Percentiles rank a stretch among this genome's conserved stretches.
Evolutionary conservation across 108 stramenopile species (phyloP).

Genomic region (Licmophora abbreviata): DNA sequence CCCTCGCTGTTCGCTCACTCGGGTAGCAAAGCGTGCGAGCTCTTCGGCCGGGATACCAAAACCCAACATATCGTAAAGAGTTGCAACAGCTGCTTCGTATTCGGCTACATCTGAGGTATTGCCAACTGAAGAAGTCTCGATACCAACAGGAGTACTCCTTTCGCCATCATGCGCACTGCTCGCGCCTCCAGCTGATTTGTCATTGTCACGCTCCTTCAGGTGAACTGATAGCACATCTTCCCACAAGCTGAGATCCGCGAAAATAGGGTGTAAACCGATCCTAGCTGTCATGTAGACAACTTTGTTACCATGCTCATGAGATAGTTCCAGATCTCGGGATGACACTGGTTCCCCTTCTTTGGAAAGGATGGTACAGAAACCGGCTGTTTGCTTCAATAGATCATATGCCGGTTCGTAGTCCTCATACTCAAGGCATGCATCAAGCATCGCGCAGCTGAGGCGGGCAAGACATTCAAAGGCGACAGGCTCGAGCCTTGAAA

Average conservation of each 20-base stretch:
- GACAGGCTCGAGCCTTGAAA: constrained; percentile 43
- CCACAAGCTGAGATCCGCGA: constrained; percentile 76
- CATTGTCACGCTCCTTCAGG: constrained; percentile 40
- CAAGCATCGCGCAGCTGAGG: constrained; percentile 69
- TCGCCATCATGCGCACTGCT: constrained; percentile 16
- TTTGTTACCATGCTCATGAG: constrained; percentile 15
- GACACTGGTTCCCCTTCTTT: constrained; percentile 4
- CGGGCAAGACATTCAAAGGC: constrained; percentile 74
- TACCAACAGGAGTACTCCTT: constrained; percentile 12
- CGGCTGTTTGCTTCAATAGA: constrained; percentile 63
- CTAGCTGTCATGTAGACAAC: constrained; percentile 66
- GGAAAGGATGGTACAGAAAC: constrained; percentile 45
- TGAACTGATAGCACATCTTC: constrained; percentile 58
- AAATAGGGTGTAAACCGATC: constrained; percentile 71
- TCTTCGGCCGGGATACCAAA: constrained; percentile 78
- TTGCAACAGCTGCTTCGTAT: constrained; percentile 77
- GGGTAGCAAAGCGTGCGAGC: constrained; percentile 69
- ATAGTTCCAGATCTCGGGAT: constrained; percentile 5
- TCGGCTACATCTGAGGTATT: constrained; percentile 40
- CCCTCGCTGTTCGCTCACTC: constrained; percentile 47
- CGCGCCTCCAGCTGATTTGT: constrained; percentile 1
- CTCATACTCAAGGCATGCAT: constrained; percentile 67
- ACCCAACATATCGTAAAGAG: constrained; percentile 85
- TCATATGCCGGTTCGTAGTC: constrained; percentile 73
- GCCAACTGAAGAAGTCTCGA: too few relatives aligned